Percentiles rank a stretch among this genome's conserved stretches.
phyloP scores from a whole-genome alignment of 176 grass and related monocot genomes.

The Ampelocalamus luodianensis region DNA sequence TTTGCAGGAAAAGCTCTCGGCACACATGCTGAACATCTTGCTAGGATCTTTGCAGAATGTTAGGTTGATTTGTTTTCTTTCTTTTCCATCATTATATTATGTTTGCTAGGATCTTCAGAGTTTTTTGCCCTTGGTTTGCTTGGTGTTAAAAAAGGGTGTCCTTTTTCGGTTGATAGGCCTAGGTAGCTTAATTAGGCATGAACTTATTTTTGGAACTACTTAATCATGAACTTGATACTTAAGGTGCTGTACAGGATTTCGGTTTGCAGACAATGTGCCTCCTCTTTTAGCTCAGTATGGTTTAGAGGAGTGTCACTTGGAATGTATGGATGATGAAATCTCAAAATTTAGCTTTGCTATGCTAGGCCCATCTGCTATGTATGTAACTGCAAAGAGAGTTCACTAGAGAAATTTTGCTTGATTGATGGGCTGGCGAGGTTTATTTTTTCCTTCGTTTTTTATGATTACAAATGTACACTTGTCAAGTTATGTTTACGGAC shows the following conservation, averaged over 20 bases:
- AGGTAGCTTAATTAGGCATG: no score
- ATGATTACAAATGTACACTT: not conserved
- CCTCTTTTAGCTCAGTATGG: constrained; percentile 18
- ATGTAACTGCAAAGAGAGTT: constrained; percentile 12
- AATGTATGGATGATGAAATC: constrained; percentile 15
- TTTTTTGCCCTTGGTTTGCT: constrained; percentile 8
- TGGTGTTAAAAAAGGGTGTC: not conserved
- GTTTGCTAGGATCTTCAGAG: not conserved
- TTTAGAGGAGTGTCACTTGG: not conserved
- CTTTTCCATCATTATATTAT: not conserved
- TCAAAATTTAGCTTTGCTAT: not conserved
- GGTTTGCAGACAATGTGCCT: not conserved
- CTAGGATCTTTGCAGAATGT: constrained; percentile 43
- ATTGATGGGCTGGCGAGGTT: not conserved
- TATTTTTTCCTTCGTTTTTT: not conserved
- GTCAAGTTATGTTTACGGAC: not conserved
- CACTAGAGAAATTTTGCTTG: not conserved
- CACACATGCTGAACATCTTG: constrained; percentile 55
- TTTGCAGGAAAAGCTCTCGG: constrained; percentile 46
- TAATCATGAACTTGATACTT: constrained; percentile 7
- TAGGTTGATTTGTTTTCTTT: constrained; percentile 1
- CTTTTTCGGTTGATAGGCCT: no score
- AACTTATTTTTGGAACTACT: not conserved
- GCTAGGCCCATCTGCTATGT: not conserved
- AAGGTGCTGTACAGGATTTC: constrained; percentile 9